Base-by-base conservation (phyloP, 2,329 filamentous ascomycete species). In the Alternaria triticina region DNA sequence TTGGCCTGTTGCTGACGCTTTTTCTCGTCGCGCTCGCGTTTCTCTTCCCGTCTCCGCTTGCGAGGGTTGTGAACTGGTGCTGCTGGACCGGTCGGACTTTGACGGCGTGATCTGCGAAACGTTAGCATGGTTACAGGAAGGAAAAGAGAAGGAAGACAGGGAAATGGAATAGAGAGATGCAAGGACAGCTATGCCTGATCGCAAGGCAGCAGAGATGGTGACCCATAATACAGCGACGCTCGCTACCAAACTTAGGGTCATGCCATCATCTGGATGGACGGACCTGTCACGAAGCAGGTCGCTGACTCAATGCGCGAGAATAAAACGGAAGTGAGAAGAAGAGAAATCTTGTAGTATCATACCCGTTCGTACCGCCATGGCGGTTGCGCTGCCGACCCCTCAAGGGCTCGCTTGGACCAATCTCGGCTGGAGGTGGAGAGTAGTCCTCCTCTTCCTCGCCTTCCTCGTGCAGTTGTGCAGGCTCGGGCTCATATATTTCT, bases 21-120 rank as follows among this genome's bases (percentile, higher is more conserved):
- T 65, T 75, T 73, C 54, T 75, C 70, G 59, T 70, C 72, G 68
- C 72, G 75, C 70, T 70, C 72, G 67, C 72, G 75, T 71, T 73
- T 80, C 72, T 74, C 75, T 22, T 86, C 74, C 57, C 85, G 80
- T 71, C 85, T 84, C 66, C 85, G 83, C 74, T 87, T 88, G 58
- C 83, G 83, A 54, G 83, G 79, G 44, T 83, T 81, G 51, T 83
- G 79, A 46, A 83, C 80, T 75, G 75, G 78, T 62, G 83, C 76
- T 28, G 71, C 70, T 43, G 78, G 77, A 33, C 70, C 79, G 62
- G 79, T 79, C 15, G 85, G 85, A 68, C 83, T 86, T 55, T 80
- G 80, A 45, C 77, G 80, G 54, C 74, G 78, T 51, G 82, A 74
- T 44, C 73, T 74, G 30, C 57, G 40, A 6, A 50, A 12, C 44